Percentiles rank a stretch among this genome's conserved stretches.
Conservation (phyloP, 495 filamentous ascomycete genomes). For the Cladorrhinum samala region DNA sequence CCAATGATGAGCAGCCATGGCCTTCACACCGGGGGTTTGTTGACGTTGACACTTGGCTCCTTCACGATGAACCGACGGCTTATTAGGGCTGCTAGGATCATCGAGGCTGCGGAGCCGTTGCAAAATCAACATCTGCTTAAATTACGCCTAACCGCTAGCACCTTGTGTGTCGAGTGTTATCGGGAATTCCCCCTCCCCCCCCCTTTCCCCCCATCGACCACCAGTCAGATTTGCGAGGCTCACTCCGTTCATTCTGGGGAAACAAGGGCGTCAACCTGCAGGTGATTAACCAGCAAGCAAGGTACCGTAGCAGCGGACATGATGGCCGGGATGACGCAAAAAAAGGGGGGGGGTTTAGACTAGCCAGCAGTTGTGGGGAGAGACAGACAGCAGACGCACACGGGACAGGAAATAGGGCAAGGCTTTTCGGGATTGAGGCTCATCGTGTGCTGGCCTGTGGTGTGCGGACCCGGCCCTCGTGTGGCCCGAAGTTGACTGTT, state of each 20-base stretch:
- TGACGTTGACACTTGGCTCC: neutral
- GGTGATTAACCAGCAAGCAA: neutral
- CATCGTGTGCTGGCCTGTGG: no score
- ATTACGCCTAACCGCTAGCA: no score
- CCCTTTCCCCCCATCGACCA: no score
- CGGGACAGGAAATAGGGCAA: no score
- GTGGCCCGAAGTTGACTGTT: no score
- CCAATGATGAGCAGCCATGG: neutral
- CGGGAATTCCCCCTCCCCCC: no score
- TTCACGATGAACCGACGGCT: neutral
- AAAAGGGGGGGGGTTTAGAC: neutral
- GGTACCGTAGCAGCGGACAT: neutral
- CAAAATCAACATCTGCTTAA: neutral
- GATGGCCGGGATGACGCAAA: neutral
- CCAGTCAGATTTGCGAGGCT: neutral
- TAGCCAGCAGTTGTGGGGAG: neutral
- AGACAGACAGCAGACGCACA: no score
- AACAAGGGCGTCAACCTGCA: neutral
- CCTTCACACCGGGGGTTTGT: neutral
- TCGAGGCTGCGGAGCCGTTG: neutral
- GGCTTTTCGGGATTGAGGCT: no score
- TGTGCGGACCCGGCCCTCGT: no score
- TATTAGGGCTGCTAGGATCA: neutral
- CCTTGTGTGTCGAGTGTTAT: no score
- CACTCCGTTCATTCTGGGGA: neutral